Evolutionary conservation across 2,329 filamentous ascomycete genomes (phyloP), one percentile per base, ranked within the genome.

Genomic region (Endothia cerciana): DNA sequence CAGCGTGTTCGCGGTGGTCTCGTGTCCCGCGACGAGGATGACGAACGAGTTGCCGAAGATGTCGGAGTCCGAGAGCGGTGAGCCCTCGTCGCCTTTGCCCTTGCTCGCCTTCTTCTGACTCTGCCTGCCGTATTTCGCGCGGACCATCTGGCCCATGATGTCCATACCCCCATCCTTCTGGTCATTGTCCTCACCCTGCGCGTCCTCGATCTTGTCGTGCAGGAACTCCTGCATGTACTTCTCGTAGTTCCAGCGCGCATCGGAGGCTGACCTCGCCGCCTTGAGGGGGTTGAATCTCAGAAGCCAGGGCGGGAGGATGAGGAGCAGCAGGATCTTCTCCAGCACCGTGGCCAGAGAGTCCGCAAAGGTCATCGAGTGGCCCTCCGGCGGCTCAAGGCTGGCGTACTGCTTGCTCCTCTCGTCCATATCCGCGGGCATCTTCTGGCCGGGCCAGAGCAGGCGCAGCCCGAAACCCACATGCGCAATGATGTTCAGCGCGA

Each of bases 1-100:
- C 47, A 93, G 81, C 4, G 86, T 85, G 75, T 91, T 92, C 58
- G 91, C 91, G 1, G 91, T 91, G 1, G 91, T 94, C 76, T 95
- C 92, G 76, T 95, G 91, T 15, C 92, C 92, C 0, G 92, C 91
- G 1, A 94, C 81, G 67, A 86, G 82, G 77, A 88, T 87, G 71
- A 89, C 80, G 69, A 89, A 90, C 25, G 90, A 87, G 73, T 93
- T 93, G 60, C 90, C 90, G 36, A 91, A 78, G 66, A 94, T 89
- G 64, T 93, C 90, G 4, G 83, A 82, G 69, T 88, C 85, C 5
- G 78, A 81, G n/a, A 90, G 76, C 22, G 76, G 74, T 15, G 76
- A 78, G 6, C 73, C 69, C 66, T 40, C 67, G 43, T 64, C 47
- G 15, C 57, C 60, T 68, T 74, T 70, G 28, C 72, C 63, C 53